phyloP scores from a whole-genome alignment of 768 basidiomycete species.

The Lanmaoa pseudosensibilis region DNA sequence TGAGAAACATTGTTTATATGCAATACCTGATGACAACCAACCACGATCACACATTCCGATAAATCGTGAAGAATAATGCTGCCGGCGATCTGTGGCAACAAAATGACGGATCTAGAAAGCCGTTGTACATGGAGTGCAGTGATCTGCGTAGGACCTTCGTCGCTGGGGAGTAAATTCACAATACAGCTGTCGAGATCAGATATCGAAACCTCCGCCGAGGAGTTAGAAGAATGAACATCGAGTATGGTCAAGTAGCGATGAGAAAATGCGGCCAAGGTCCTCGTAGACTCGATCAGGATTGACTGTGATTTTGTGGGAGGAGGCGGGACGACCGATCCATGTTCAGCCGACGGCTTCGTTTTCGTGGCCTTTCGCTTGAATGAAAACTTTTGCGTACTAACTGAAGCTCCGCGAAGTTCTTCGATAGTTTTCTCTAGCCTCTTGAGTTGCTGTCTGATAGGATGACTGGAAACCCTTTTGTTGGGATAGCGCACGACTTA shows the following conservation, averaged over 20 bases:
- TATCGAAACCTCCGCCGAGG: conserved; percentile 54
- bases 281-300: conserved; percentile 29
- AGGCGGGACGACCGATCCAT: not conserved
- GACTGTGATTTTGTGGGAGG: conserved; percentile 1
- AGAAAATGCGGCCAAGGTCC: conserved; percentile 46
- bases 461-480: conserved; percentile 11
- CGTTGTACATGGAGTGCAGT: conserved; percentile 43
- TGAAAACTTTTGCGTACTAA: conserved; percentile 61
- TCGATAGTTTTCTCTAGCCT: conserved; percentile 57
- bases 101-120: conserved; percentile 57
- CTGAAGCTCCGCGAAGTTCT: conserved; percentile 43
- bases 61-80: conserved; percentile 74
- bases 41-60: conserved; percentile 57
- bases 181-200: conserved; percentile 67
- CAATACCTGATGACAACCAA: conserved; percentile 81
- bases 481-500: conserved; percentile 36
- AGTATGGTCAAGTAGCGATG: conserved; percentile 44
- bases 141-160: conserved; percentile 8
- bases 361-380: conserved; percentile 55
- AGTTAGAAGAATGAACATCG: conserved; percentile 37
- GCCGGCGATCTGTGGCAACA: conserved; percentile 65
- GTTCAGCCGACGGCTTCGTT: conserved; percentile 11
- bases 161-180: conserved; percentile 56
- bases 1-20: not conserved
- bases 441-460: conserved; percentile 58